Conservation (phyloP, 306 rosid genomes). For the Psophocarpus tetragonolobus region DNA sequence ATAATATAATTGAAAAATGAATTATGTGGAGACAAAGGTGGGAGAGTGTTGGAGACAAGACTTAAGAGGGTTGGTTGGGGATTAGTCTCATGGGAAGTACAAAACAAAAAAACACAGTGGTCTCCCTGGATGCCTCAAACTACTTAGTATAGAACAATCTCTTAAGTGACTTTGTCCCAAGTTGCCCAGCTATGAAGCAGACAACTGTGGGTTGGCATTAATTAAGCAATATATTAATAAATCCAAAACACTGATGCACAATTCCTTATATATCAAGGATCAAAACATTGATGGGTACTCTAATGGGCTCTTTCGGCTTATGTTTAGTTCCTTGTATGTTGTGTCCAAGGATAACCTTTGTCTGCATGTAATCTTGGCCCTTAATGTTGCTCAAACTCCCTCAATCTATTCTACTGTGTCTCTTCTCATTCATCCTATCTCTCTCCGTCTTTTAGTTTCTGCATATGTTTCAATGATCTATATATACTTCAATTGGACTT, state of each 20-base stretch:
- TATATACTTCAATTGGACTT: not conserved
- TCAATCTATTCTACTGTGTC: not conserved
- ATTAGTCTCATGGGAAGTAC: constrained; percentile 19
- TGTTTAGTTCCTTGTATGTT: constrained; percentile 33
- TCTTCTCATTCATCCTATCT: not conserved
- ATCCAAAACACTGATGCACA: not conserved
- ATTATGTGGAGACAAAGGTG: constrained; percentile 13
- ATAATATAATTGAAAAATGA: not conserved
- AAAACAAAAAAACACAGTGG: constrained; percentile 24
- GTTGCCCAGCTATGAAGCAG: constrained; percentile 30
- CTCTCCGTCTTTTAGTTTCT: constrained; percentile 9
- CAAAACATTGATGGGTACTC: constrained; percentile 41
- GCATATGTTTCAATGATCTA: not conserved
- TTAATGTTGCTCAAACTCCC: constrained; percentile 12
- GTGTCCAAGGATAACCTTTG: constrained; percentile 27
- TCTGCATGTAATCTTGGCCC: constrained; percentile 21
- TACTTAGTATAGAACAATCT: constrained; percentile 17
- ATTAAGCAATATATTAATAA: not conserved
- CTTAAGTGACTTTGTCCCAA: constrained; percentile 21
- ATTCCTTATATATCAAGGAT: constrained; percentile 31
- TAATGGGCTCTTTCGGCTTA: constrained; percentile 45
- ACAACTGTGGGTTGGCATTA: constrained; percentile 43
- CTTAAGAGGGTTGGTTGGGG: constrained; percentile 5
- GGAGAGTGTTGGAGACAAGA: constrained; percentile 19
- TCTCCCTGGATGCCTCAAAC: constrained; percentile 1